phyloP scores from a whole-genome alignment of 441 rosid species.

The Pelargonium cotyledonis region DNA sequence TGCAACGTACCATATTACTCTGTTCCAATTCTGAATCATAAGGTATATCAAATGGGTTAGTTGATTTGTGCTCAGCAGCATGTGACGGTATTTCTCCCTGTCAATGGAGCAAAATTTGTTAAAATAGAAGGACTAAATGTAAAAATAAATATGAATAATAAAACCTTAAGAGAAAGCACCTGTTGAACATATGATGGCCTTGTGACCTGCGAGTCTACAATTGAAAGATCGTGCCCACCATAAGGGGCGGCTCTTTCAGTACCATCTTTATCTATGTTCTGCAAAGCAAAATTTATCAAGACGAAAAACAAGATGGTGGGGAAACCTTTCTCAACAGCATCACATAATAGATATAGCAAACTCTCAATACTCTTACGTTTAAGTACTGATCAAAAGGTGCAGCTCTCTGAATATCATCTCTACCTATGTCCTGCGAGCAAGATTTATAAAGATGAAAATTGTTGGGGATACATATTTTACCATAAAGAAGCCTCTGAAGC shows the following conservation, averaged over 20 bases:
- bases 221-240: slow-evolving; percentile 28
- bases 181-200: slow-evolving; percentile 34
- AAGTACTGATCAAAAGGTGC: neutral
- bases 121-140: too few relatives aligned
- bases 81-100: slow-evolving; percentile 48
- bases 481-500: slow-evolving; percentile 28
- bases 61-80: slow-evolving; percentile 43
- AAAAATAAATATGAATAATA: slow-evolving; percentile 11
- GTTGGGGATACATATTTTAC: neutral
- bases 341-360: slow-evolving; percentile 24
- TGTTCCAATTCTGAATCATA: slow-evolving; percentile 58
- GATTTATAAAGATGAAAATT: neutral
- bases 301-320: slow-evolving; percentile 17
- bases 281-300: slow-evolving; percentile 23
- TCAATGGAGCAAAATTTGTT: neutral
- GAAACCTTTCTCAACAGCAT: slow-evolving; percentile 10
- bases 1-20: slow-evolving; percentile 50
- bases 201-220: slow-evolving; percentile 27
- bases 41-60: slow-evolving; percentile 90
- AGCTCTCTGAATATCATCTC: neutral
- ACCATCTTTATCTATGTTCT: slow-evolving; percentile 35
- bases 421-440: neutral
- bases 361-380: neutral
- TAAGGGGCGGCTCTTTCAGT: slow-evolving; percentile 24
- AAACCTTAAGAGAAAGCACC: slow-evolving; percentile 34